Conservation (phyloP, 2,329 filamentous ascomycete genomes). For the Colletotrichum spinosum region DNA sequence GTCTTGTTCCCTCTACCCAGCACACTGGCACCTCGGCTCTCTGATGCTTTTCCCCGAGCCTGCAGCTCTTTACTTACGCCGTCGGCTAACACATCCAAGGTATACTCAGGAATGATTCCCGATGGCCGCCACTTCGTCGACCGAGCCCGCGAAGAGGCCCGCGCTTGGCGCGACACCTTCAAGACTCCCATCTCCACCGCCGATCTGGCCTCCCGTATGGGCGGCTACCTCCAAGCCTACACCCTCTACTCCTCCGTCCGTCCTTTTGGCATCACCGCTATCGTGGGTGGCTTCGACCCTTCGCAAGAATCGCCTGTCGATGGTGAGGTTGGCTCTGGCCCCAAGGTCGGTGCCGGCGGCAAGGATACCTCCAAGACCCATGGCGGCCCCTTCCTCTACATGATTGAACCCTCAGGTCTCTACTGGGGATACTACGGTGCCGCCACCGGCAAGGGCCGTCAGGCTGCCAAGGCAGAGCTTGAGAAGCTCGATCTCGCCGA, state of each 20-base stretch:
- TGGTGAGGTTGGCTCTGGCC: conserved; percentile 88
- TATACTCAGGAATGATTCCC: conserved; percentile 92
- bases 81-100: conserved; percentile 62
- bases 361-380: conserved; percentile 80
- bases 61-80: background rate
- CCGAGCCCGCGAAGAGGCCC: conserved; percentile 92
- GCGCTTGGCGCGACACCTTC: conserved; percentile 91
- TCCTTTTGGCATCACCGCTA: conserved; percentile 95
- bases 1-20: conserved; percentile 47
- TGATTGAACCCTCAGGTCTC: conserved; percentile 97
- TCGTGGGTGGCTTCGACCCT: conserved; percentile 93
- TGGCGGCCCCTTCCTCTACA: conserved; percentile 94
- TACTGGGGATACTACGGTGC: conserved; percentile 99
- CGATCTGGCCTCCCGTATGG: conserved; percentile 92
- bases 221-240: conserved; percentile 95
- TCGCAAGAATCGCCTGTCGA: conserved; percentile 88
- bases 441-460: conserved; percentile 95
- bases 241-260: conserved; percentile 97
- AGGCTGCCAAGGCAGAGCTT: conserved; percentile 96
- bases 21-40: conserved; percentile 4
- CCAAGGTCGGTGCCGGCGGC: conserved; percentile 82
- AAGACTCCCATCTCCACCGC: conserved; percentile 92
- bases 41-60: conserved; percentile 10
- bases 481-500: conserved; percentile 94
- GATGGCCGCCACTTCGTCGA: conserved; percentile 96